Base-by-base conservation (phyloP, 345 rosid species). In the Aquilaria malaccensis region DNA sequence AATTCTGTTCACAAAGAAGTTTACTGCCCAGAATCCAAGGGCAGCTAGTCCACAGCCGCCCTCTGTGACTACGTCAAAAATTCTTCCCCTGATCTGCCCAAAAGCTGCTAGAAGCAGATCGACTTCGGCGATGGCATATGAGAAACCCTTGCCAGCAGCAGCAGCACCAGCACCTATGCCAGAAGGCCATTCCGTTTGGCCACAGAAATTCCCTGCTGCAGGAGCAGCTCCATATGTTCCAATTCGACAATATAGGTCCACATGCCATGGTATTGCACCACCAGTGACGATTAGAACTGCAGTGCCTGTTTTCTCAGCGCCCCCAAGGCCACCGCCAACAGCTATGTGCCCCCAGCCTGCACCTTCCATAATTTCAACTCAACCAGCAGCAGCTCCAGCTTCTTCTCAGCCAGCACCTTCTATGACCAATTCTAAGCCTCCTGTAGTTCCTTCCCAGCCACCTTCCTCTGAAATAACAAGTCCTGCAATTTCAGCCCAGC, bases 211-310 rank as follows among this genome's bases (percentile, higher is more conserved):
- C 73, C 89, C 84, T 51, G 84, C 87, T 43, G 86, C 82, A 30
- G 94, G 89, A 69, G 96, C 93, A 30, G 76, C 80, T 48, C 87
- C 96, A 52, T 89, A 89, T 59, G 88, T 93, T 56, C 97, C 97
- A 11, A 83, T 89, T 33, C 77, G 85, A 67, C 89, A 80, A 49
- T 77, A 65, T 58, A 77, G 88, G 61, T 22, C 22, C 22, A 64
- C 83, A 10, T 83, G 91, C 77, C 89, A 67, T 51, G 84, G 89
- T 55, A 73, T 81, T 65, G 98, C 97, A 65, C 97, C 91, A 3
- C 90, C 97, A 4, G 98, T 93, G 55, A 89, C 85, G 9, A 74
- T 89, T 70, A 85, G 98, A 77, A 84, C 79, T 3, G 70, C 85
- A 6, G 81, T 81, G 51, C 97, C 98, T 1, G 92, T 86, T 62